These are phyloP conservation scores for Carallia pectinifolia DNA, from an alignment of 345 rosid species.

Conservation along the genomic window DNA sequence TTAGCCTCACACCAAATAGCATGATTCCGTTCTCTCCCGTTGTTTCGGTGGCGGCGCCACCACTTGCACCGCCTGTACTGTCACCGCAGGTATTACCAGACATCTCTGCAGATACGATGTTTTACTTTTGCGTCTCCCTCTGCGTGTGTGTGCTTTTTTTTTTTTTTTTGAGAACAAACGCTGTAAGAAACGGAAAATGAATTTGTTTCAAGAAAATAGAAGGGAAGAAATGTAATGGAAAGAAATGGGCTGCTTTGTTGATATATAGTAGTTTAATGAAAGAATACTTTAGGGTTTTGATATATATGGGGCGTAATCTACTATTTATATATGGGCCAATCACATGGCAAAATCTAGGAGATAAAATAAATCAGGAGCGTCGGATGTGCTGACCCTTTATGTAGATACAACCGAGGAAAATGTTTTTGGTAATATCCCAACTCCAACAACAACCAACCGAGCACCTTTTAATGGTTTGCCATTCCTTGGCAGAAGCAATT, in stretches of 20 bases:
- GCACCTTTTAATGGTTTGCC: background rate
- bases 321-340: no score
- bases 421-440: background rate
- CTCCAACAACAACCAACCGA: background rate
- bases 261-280: background rate
- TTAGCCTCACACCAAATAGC: conserved; percentile 74
- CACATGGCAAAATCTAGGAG: background rate
- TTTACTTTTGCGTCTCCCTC: no score
- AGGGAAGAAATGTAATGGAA: background rate
- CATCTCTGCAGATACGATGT: no score
- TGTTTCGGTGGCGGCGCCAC: conserved; percentile 8
- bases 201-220: background rate
- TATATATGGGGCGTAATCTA: no score
- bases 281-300: no score
- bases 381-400: background rate
- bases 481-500: background rate
- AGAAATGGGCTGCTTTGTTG: background rate
- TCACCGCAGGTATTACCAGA: conserved; percentile 44
- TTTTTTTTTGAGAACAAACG: background rate
- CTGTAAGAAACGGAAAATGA: background rate
- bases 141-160: background rate
- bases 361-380: conserved; percentile 22
- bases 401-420: conserved; percentile 14
- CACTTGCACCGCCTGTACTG: conserved; percentile 2
- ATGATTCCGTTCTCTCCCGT: conserved; percentile 49